These are phyloP conservation scores for Dactylellina drechsleri DNA, from an alignment of 2,329 filamentous ascomycete species.

Conservation along the genomic window DNA sequence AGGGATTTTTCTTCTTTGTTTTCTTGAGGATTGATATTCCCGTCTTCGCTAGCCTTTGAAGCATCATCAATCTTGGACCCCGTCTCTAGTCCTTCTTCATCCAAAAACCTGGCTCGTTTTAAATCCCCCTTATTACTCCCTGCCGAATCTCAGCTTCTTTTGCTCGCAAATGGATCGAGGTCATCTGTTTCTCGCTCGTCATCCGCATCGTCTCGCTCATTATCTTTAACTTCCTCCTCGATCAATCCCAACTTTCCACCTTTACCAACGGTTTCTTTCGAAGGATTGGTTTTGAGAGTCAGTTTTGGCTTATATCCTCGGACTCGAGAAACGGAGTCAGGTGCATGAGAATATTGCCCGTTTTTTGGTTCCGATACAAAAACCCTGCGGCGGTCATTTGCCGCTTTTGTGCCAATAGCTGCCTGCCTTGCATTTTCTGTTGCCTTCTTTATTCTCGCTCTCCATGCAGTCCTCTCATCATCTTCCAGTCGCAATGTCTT, in stretches of 20 bases:
- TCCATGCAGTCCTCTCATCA: background rate
- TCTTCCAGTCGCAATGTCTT: background rate
- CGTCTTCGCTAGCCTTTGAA: too few relatives aligned
- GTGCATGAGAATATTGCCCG: too few relatives aligned
- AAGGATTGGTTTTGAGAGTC: too few relatives aligned
- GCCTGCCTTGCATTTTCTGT: constrained; percentile 8
- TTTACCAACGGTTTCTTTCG: background rate
- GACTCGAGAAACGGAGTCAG: too few relatives aligned
- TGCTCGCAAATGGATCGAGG: constrained; percentile 19
- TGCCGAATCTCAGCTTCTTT: constrained; percentile 37
- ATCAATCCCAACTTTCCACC: constrained; percentile 28
- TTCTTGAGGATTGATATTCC: too few relatives aligned
- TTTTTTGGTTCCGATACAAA: too few relatives aligned
- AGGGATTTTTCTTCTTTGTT: too few relatives aligned
- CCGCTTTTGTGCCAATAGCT: too few relatives aligned
- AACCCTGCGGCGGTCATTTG: too few relatives aligned
- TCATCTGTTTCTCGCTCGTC: constrained; percentile 17
- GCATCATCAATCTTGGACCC: too few relatives aligned
- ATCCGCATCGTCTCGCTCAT: background rate
- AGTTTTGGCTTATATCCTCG: too few relatives aligned
- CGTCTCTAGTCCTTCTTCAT: background rate
- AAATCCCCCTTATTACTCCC: constrained; percentile 26
- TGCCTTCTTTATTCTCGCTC: constrained; percentile 19
- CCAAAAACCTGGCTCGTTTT: constrained; percentile 27
- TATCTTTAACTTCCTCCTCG: background rate